Evolutionary conservation across 441 rosid genomes (phyloP).

Genomic region (Eutrema salsugineum): DNA sequence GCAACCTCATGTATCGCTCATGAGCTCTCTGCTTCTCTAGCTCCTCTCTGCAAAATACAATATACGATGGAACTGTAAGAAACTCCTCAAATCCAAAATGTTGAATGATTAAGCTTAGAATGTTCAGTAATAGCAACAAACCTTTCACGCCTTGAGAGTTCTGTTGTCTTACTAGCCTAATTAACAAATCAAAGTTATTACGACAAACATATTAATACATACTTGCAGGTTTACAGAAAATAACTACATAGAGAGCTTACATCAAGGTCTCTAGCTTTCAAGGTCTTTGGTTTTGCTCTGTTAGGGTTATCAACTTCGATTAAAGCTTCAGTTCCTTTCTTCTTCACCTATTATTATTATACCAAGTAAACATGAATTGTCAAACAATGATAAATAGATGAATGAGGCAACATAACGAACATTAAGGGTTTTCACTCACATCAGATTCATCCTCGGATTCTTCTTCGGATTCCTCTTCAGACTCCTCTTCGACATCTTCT

Average conservation of each 20-base stretch:
- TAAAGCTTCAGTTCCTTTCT: constrained; percentile 77
- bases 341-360: constrained; percentile 45
- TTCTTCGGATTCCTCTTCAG: constrained; percentile 63
- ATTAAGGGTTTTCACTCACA: constrained; percentile 38
- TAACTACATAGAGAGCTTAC: constrained; percentile 43
- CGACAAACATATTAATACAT: background rate
- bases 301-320: constrained; percentile 92
- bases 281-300: constrained; percentile 61
- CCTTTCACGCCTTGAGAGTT: constrained; percentile 99
- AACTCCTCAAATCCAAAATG: background rate
- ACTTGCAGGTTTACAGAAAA: background rate
- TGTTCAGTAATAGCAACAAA: constrained; percentile 28
- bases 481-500: constrained; percentile 42
- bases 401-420: background rate
- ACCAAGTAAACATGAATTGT: background rate
- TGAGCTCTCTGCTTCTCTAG: constrained; percentile 89
- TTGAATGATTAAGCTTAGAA: background rate
- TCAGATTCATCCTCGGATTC: constrained; percentile 62
- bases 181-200: background rate
- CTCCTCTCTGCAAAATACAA: constrained; percentile 63
- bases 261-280: constrained; percentile 82
- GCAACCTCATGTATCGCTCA: constrained; percentile 94
- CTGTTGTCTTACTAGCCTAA: constrained; percentile 69
- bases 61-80: background rate
- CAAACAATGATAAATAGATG: background rate